Base-by-base conservation (phyloP, 805 yeast species). In the Wickerhamomyces canadensis region DNA sequence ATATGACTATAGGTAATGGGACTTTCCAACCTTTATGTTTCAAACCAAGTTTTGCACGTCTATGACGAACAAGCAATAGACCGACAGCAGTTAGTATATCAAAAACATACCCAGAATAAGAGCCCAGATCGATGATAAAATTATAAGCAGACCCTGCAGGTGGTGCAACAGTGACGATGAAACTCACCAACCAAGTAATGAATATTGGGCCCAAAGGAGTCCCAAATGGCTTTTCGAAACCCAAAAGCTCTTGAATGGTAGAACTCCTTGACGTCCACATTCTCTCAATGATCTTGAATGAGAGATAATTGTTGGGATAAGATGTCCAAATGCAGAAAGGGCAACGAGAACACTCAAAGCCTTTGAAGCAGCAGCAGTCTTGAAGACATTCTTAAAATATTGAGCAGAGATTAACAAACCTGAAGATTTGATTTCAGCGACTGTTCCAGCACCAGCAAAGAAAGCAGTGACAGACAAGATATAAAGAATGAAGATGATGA, bases 141-240 rank as follows among this genome's bases (percentile, higher is more conserved):
- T 82, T 80, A 63, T 81, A 84, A 34, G 91, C 91, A 54, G 82
- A 89, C 37, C 89, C 91, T n/a, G 88, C 82, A 14, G 91, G 89
- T 23, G 84, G 84, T 7, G 87, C 89, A 34, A 81, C 53, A 42
- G 84, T 73, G 33, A 85, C 76, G 35, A 83, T 66, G 27, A 79
- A 58, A 61, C 86, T 81, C 16, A 83, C 78, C 31, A 78, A 56
- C 72, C 82, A 83, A 52, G 83, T 89, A 55, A 80, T 78, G 48
- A 78, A 67, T 35, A 84, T 65, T 36, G 88, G 91, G 21, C 78
- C 74, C 40, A 68, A 58, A 25, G 76, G 75, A 16, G 73, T 54
- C 35, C 57, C 58, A 47, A 68, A 68, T 6, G 75, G 75, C 45
- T 49, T 67, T 23, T 61, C 29, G 68, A 58, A 12, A 70, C 70